Evolutionary conservation across 2,329 filamentous ascomycete genomes (phyloP).

Genomic region (Aspergillus hortae): DNA sequence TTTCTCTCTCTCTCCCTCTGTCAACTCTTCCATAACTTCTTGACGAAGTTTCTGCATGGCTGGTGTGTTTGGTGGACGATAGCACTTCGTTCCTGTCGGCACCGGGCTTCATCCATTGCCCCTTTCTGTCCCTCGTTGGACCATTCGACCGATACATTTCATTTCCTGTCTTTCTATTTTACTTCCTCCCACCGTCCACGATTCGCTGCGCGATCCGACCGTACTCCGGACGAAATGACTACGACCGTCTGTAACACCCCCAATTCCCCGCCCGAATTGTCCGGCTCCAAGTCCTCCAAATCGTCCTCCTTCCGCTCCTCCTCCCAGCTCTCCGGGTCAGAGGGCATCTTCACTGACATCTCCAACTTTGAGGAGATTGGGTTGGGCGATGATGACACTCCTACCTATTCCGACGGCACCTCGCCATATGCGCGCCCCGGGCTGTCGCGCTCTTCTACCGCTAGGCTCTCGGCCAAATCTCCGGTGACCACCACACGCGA

Average conservation of each 20-base stretch:
- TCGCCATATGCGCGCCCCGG: constrained; percentile 27
- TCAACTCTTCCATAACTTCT: not conserved
- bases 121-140: constrained; percentile 3
- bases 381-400: constrained; percentile 65
- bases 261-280: constrained; percentile 73
- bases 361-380: constrained; percentile 92
- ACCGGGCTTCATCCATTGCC: not conserved
- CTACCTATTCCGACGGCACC: constrained; percentile 28
- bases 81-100: not conserved
- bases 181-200: not conserved
- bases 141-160: constrained; percentile 12
- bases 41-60: constrained; percentile 1
- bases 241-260: constrained; percentile 50
- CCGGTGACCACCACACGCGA: constrained; percentile 30
- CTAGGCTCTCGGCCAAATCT: constrained; percentile 25
- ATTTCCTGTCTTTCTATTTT: not conserved
- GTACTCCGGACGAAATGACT: constrained; percentile 29
- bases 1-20: too few species aligned
- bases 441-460: constrained; percentile 23
- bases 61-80: not conserved
- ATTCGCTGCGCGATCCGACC: constrained; percentile 3
- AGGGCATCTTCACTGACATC: constrained; percentile 66
- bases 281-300: constrained; percentile 82
- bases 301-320: constrained; percentile 84
- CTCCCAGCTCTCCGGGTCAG: constrained; percentile 65